Base-by-base conservation (phyloP, 352 stramenopile genomes). In the Phytophthora tentaculata region DNA sequence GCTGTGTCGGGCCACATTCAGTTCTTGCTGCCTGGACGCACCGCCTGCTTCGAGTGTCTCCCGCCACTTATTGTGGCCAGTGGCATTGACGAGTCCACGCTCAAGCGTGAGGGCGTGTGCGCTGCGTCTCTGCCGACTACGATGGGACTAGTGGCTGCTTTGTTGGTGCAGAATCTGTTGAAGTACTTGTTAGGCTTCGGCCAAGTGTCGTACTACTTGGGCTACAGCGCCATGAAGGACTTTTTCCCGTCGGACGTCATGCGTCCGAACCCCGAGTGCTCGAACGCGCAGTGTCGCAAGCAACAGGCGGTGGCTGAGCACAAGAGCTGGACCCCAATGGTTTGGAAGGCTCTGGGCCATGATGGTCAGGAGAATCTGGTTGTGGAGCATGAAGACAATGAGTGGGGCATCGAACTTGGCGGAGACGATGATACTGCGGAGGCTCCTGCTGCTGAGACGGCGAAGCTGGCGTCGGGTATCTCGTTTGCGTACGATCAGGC, bases 1-100 rank as follows among this genome's bases (percentile, higher is more conserved):
- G 90, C 90, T 5, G 84, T 97, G 23, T 96, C 88, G 26, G 90
- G 90, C 20, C 90, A 97, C 67, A 97, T 97, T 60, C 90, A 97
- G 64, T 87, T 93, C 50, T 61, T 97, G 32, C 64, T 96, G 26
- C 90, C 90, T 0, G 90, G 90, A 16, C 80, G 89, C 54, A 96
- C 89, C 14, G 90, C 90, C 10, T 97, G 90, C 72, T 97, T 97
- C 44, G 87, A 96, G 75, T 97, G 90, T 57, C 66, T 96, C 29
- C 90, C 90, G 19, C 90, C 89, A 22, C 80, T 97, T 19, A 91
- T 95, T 48, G 86, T 97, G 6, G 89, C 89, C 3, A 90, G 79
- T 35, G 90, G 90, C 52, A 93, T 95, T 56, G 87, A 94, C 51
- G 90, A 97, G 64, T 88, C 83, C 24, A 94, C 86, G 32, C 79